Conservation (phyloP, 768 basidiomycete species). For the Russula sp. region DNA sequence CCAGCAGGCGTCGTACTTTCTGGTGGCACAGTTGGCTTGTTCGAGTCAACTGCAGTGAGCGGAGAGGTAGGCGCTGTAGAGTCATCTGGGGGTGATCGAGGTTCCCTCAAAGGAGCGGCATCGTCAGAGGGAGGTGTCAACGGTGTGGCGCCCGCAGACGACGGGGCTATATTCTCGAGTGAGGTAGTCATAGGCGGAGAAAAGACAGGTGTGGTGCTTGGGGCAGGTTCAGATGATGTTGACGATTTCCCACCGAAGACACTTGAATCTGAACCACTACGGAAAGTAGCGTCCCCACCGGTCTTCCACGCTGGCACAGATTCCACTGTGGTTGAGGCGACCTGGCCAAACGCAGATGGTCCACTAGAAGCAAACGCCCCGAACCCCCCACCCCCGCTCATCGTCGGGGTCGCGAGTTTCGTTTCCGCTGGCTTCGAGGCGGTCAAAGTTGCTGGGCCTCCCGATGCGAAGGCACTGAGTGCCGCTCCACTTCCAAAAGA, state of each 20-base stretch:
- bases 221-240: slow-evolving; percentile 6
- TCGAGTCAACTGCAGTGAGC: neutral
- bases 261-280: slow-evolving; percentile 6
- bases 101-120: neutral
- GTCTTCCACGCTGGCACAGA: slow-evolving; percentile 28
- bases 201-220: slow-evolving; percentile 23
- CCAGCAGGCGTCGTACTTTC: slow-evolving; percentile 33
- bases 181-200: slow-evolving; percentile 13
- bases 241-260: slow-evolving; percentile 19
- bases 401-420: slow-evolving; percentile 5
- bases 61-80: slow-evolving; percentile 13
- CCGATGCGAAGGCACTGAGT: slow-evolving; percentile 35
- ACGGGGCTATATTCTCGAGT: neutral
- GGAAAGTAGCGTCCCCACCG: slow-evolving; percentile 19
- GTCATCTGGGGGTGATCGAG: neutral
- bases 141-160: slow-evolving; percentile 7
- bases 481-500: slow-evolving; percentile 30
- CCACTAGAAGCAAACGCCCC: slow-evolving; percentile 35
- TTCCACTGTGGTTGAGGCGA: slow-evolving; percentile 1
- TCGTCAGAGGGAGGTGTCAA: slow-evolving; percentile 2
- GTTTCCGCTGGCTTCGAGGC: slow-evolving; percentile 20
- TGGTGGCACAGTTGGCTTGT: neutral
- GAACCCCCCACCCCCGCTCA: slow-evolving; percentile 33
- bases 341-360: slow-evolving; percentile 22
- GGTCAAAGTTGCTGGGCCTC: slow-evolving; percentile 30